Evolutionary conservation across 805 yeast genomes (phyloP).

Genomic region (Candida corydali): DNA sequence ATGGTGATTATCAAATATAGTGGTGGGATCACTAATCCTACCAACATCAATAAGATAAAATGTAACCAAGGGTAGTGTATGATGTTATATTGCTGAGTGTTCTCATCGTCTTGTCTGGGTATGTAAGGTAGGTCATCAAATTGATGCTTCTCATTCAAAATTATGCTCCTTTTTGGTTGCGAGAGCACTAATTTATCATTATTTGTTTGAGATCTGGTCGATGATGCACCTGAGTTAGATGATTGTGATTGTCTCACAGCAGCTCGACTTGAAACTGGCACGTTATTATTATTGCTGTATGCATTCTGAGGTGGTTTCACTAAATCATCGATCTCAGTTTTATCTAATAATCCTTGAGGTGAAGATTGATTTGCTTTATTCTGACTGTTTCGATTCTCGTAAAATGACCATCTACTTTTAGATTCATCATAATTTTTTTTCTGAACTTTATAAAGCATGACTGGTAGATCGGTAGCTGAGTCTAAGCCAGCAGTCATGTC

Average conservation of each 20-base stretch:
- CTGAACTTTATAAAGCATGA: constrained; percentile 27
- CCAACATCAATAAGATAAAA: constrained; percentile 23
- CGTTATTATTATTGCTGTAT: neutral
- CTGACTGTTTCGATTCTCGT: constrained; percentile 14
- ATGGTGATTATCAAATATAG: constrained; percentile 30
- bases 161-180: constrained; percentile 4
- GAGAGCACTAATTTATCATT: constrained; percentile 3
- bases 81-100: neutral
- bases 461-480: constrained; percentile 22
- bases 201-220: neutral
- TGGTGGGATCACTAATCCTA: constrained; percentile 35
- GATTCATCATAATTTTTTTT: constrained; percentile 22
- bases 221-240: neutral
- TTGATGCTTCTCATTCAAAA: neutral
- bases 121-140: constrained; percentile 2
- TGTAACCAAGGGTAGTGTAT: constrained; percentile 12
- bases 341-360: neutral
- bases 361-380: neutral
- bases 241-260: constrained; percentile 1
- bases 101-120: constrained; percentile 1
- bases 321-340: neutral
- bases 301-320: constrained; percentile 1
- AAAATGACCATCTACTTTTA: constrained; percentile 22
- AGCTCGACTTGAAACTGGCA: neutral
- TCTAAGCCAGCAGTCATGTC: constrained; percentile 27